These are phyloP conservation scores for Chamaenerion angustifolium DNA, from an alignment of 345 rosid genomes.

Conservation along the genomic window DNA sequence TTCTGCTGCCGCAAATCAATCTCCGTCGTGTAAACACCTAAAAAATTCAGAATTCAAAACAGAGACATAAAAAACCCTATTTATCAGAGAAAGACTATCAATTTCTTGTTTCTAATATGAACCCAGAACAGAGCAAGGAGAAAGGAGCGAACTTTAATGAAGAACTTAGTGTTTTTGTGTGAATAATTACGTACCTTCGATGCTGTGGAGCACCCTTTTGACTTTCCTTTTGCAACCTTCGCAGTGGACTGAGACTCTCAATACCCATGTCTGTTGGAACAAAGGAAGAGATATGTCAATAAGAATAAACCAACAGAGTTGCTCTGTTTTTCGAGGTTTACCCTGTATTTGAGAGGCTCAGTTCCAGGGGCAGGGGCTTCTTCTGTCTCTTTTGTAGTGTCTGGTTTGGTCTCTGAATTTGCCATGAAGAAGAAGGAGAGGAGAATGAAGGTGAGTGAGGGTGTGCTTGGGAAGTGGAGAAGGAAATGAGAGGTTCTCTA, in stretches of 20 bases:
- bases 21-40: constrained; percentile 58
- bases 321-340: constrained; percentile 3
- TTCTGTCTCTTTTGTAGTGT: constrained; percentile 19
- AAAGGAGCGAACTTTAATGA: not conserved
- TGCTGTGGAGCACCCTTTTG: constrained; percentile 44
- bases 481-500: not conserved
- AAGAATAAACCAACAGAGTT: not conserved
- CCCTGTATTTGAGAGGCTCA: constrained; percentile 57
- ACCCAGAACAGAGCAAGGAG: not conserved
- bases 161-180: not conserved
- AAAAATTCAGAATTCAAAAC: not conserved
- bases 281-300: not conserved
- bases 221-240: constrained; percentile 81
- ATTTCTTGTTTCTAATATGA: too few species aligned
- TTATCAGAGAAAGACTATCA: not conserved
- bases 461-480: not conserved
- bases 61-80: not conserved
- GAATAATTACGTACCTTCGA: constrained; percentile 33
- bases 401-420: constrained; percentile 22
- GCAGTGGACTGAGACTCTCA: constrained; percentile 73
- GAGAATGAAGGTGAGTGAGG: not conserved
- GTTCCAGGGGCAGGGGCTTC: constrained; percentile 9
- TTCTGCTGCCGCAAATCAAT: constrained; percentile 55
- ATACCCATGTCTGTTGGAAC: constrained; percentile 30
- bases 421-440: constrained; percentile 6